phyloP scores from a whole-genome alignment of 139 green algal genomes.

The Tetradesmus obliquus region DNA sequence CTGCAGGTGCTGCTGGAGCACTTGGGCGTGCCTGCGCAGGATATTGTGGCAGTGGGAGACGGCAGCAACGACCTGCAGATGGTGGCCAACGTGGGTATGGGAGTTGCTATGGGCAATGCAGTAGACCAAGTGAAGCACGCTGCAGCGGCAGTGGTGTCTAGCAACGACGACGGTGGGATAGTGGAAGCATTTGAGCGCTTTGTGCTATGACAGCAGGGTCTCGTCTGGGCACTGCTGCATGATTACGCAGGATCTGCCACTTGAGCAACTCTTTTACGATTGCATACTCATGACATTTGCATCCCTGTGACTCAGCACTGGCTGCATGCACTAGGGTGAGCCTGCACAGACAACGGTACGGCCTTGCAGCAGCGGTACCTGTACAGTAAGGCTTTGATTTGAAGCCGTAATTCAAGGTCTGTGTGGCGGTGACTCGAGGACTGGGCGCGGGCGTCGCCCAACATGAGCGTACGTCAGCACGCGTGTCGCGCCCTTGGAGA shows the following conservation, averaged over 20 bases:
- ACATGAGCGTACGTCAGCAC: not conserved
- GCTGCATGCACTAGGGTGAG: too few relatives aligned
- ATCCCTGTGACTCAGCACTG: not conserved
- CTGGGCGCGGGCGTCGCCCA: not conserved
- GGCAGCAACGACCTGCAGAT: constrained; percentile 88
- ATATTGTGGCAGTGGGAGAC: constrained; percentile 93
- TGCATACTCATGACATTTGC: too few relatives aligned
- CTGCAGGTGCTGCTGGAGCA: constrained; percentile 66
- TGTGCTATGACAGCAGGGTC: constrained; percentile 69
- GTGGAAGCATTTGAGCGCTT: constrained; percentile 93
- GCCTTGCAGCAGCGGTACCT: too few relatives aligned
- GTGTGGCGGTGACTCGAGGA: too few relatives aligned
- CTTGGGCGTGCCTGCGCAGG: constrained; percentile 51
- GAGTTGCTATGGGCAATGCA: constrained; percentile 97
- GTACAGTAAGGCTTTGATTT: too few relatives aligned
- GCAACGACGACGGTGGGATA: constrained; percentile 91
- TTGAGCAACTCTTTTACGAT: too few relatives aligned
- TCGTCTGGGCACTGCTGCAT: not conserved
- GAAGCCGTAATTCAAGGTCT: too few relatives aligned
- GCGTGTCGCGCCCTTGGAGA: not conserved
- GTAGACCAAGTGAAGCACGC: constrained; percentile 75
- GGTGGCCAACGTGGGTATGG: constrained; percentile 71
- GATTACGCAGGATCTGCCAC: not conserved
- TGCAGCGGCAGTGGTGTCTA: constrained; percentile 69
- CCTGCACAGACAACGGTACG: not conserved